Conservation (phyloP, 2,329 filamentous ascomycete species). For the Epichloe uncinata region DNA sequence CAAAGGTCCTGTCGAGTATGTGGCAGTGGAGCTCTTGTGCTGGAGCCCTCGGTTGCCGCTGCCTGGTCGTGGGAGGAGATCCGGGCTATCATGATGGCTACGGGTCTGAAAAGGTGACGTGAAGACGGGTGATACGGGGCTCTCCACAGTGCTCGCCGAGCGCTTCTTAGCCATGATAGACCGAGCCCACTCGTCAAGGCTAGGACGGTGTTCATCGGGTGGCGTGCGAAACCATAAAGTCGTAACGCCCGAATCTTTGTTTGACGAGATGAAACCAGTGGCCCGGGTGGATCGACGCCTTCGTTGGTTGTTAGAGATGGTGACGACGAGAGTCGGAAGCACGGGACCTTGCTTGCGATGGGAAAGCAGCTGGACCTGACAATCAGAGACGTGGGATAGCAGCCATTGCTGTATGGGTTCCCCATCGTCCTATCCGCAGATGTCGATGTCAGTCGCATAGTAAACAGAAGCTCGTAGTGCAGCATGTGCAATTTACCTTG, state of each 20-base stretch:
- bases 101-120: constrained; percentile 37
- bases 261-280: constrained; percentile 37
- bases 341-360: constrained; percentile 49
- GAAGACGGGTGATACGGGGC: constrained; percentile 40
- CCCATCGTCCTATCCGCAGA: constrained; percentile 29
- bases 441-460: neutral
- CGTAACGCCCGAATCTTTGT: constrained; percentile 34
- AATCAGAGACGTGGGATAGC: constrained; percentile 38
- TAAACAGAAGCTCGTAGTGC: neutral
- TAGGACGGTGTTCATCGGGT: constrained; percentile 35
- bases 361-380: constrained; percentile 43
- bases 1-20: constrained; percentile 31
- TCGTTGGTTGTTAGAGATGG: constrained; percentile 45
- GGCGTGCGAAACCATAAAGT: constrained; percentile 44
- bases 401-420: constrained; percentile 42
- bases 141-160: constrained; percentile 33
- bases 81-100: constrained; percentile 27
- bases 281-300: constrained; percentile 53
- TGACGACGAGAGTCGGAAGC: constrained; percentile 45
- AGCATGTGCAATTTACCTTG: constrained; percentile 27
- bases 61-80: constrained; percentile 29
- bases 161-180: constrained; percentile 34
- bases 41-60: constrained; percentile 31
- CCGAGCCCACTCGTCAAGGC: constrained; percentile 46
- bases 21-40: constrained; percentile 35